Evolutionary conservation across 1,284 basidiomycete species (phyloP), one percentile per base, ranked within the genome.

Genomic region (Ceratobasidium sp.): DNA sequence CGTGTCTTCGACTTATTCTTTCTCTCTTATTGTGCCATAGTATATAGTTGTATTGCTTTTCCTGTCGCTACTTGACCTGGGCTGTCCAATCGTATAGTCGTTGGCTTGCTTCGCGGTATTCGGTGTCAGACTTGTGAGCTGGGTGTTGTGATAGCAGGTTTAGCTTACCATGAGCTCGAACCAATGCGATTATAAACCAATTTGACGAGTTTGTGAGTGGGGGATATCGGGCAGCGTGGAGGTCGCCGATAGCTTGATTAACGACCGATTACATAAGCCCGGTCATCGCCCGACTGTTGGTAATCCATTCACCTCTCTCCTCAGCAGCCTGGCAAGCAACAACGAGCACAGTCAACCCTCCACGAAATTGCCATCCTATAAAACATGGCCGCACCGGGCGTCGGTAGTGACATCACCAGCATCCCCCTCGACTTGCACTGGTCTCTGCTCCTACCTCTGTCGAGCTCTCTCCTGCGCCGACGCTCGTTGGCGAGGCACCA

Each of bases 1-100:
- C 30, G 35, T 55, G n/a, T 16, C 23, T 62, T 54, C 50, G 52
- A 55, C 33, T 69, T 38, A 23, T 55, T 38, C 20, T 52, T 67
- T 54, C n/a, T 54, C 35, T n/a, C 41, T 41, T 54, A 46, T 57
- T 60, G 69, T 71, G 69, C 69, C 38, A 71, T 71, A 71, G 69
- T 74, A 74, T 74, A 74, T 74, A 74, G 44, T 74, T 74, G 71
- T 74, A 74, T 74, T 54, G 57, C 71, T 74, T 59, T 74, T 41
- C 54, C 71, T 74, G 71, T 74, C 71, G 35, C 59, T 74, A 74
- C 71, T 74, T 74, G 71, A 50, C 18, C 23, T 23, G 23, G 55
- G 55, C n/a, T 65, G n/a, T 46, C 62, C 62, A 65, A 65, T 65
- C 62, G 62, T 65, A 65, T 48, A 20, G 62, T 65, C 62, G 35